Conservation (phyloP, 1,284 basidiomycete genomes). For the Chondrostereum purpureum region DNA sequence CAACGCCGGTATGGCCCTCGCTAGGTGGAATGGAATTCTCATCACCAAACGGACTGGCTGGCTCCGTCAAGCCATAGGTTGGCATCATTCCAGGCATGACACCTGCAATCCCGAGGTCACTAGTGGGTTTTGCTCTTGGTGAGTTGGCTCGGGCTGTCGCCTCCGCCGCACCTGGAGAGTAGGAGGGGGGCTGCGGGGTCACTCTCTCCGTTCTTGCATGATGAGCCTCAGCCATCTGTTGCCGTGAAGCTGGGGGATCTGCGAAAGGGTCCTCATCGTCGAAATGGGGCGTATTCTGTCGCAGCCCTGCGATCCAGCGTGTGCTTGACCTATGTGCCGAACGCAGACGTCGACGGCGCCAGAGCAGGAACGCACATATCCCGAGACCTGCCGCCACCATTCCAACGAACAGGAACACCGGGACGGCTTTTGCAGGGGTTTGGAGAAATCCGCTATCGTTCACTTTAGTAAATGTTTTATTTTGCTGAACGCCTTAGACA, state of each 20-base stretch:
- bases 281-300: conserved; percentile 26
- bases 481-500: conserved; percentile 4
- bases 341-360: conserved; percentile 35
- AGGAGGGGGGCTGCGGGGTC: conserved; percentile 2
- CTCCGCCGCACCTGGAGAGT: background rate
- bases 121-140: background rate
- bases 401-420: conserved; percentile 49
- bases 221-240: conserved; percentile 13
- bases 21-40: background rate
- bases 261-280: conserved; percentile 26
- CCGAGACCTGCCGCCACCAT: conserved; percentile 32
- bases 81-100: background rate
- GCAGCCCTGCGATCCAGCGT: conserved; percentile 29
- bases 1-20: conserved; percentile 10
- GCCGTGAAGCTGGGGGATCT: conserved; percentile 21
- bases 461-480: background rate
- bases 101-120: background rate
- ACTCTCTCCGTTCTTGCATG: conserved; percentile 3
- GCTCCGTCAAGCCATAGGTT: background rate
- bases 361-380: conserved; percentile 28
- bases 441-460: conserved; percentile 40
- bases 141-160: background rate
- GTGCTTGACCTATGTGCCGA: conserved; percentile 23
- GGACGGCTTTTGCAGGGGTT: conserved; percentile 48
- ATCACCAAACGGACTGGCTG: conserved; percentile 4